Conservation (phyloP, 305 asterid species). For the Rubia peregrina region DNA sequence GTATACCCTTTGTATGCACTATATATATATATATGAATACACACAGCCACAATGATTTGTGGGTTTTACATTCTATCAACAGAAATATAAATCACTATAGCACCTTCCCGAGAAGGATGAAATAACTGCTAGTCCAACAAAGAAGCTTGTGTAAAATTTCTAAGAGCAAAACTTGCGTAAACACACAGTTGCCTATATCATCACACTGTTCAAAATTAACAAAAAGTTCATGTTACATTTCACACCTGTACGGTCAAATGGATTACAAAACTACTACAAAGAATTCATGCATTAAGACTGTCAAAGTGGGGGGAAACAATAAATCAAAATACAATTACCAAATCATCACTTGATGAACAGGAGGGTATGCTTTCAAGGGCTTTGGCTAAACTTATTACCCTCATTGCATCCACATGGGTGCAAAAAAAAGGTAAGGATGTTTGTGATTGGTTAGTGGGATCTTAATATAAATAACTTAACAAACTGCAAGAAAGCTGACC, state of each 20-base stretch:
- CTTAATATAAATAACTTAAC: background rate
- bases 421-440: background rate
- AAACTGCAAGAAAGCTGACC: background rate
- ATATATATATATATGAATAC: no score
- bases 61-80: no score
- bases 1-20: no score
- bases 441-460: background rate
- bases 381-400: background rate
- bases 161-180: background rate
- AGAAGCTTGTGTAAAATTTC: background rate
- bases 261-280: background rate
- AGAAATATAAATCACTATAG: background rate
- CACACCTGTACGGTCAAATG: background rate
- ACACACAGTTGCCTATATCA: background rate
- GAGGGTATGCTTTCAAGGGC: background rate
- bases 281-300: background rate
- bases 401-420: background rate
- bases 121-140: background rate
- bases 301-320: background rate
- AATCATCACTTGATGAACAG: conserved; percentile 4
- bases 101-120: background rate
- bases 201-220: background rate
- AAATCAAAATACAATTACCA: conserved; percentile 8
- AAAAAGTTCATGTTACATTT: background rate
- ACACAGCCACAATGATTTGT: no score